Conservation (phyloP, 73 alveolate genomes). For the Strombidium stylifer region DNA sequence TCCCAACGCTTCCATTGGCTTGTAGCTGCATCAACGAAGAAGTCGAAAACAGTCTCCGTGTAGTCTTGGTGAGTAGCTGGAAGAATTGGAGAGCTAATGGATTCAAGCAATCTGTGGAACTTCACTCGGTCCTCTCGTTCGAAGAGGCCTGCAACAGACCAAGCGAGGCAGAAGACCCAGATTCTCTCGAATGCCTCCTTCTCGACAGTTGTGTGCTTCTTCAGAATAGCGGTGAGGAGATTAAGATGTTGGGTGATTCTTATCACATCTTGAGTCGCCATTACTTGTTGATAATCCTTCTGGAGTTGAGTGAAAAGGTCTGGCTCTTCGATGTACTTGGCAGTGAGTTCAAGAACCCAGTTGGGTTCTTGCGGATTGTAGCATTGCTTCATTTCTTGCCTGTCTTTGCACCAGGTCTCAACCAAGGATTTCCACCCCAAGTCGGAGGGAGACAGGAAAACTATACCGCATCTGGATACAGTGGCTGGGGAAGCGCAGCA, state of each 20-base stretch:
- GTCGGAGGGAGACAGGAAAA: constrained; percentile 98
- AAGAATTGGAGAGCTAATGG: constrained; percentile 93
- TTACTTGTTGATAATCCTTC: constrained; percentile 52
- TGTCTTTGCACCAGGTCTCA: constrained; percentile 93
- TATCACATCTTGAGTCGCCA: constrained; percentile 55
- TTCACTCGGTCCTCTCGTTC: constrained; percentile 98
- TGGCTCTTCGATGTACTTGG: constrained; percentile 70
- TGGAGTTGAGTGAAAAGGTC: constrained; percentile 49
- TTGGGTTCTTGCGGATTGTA: constrained; percentile 88
- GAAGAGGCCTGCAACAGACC: constrained; percentile 99
- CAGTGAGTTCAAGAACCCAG: constrained; percentile 65
- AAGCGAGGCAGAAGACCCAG: constrained; percentile 87
- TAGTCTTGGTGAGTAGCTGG: constrained; percentile 77
- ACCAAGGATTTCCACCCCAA: constrained; percentile 98
- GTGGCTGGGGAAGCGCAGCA: constrained; percentile 99
- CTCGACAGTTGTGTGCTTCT: constrained; percentile 78
- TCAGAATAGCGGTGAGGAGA: constrained; percentile 58
- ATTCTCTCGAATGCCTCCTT: constrained; percentile 78
- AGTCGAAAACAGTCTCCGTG: constrained; percentile 93
- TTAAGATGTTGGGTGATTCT: constrained; percentile 47
- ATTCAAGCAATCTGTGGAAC: constrained; percentile 91
- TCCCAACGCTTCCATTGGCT: constrained; percentile 92
- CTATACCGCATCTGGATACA: constrained; percentile 99
- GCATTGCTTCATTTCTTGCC: constrained; percentile 82
- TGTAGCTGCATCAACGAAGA: constrained; percentile 70